Percentiles rank a stretch among this genome's conserved stretches.
Conservation (phyloP, 768 basidiomycete genomes). For the Paxillus involutus region DNA sequence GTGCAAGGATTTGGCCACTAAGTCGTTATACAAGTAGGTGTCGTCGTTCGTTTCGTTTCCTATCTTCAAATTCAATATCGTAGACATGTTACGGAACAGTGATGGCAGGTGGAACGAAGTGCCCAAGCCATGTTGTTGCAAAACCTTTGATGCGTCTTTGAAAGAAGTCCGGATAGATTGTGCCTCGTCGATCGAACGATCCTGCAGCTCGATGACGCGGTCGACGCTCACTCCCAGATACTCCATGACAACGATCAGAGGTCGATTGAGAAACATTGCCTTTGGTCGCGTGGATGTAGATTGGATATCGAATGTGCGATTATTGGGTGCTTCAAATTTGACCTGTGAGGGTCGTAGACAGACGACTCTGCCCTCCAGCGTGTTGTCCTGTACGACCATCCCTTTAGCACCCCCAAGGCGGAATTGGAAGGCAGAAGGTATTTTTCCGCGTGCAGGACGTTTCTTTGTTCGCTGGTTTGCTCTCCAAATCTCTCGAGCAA, state of each 20-base stretch:
- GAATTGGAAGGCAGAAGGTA: conserved; percentile 45
- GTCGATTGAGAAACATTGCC: conserved; percentile 44
- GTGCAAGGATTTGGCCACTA: conserved; percentile 37
- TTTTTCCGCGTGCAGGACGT: conserved; percentile 9
- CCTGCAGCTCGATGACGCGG: conserved; percentile 39
- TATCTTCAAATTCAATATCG: conserved; percentile 31
- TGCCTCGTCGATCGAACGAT: conserved; percentile 36
- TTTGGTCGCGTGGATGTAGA: conserved; percentile 44
- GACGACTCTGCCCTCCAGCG: conserved; percentile 34
- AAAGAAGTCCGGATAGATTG: conserved; percentile 34
- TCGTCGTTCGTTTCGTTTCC: conserved; percentile 4
- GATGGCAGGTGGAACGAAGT: conserved; percentile 45
- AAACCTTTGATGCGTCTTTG: conserved; percentile 34
- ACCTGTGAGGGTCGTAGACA: conserved; percentile 44
- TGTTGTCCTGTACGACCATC: conserved; percentile 44
- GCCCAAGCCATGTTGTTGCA: conserved; percentile 46
- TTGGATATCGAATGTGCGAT: conserved; percentile 47
- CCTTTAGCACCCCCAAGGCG: conserved; percentile 50
- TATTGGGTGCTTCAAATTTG: conserved; percentile 44
- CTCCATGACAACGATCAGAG: conserved; percentile 49
- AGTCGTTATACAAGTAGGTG: conserved; percentile 28
- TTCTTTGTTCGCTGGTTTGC: conserved; percentile 31
- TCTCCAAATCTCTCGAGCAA: conserved; percentile 37
- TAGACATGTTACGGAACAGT: conserved; percentile 36
- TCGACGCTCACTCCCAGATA: conserved; percentile 36